Conservation (phyloP, 2,329 filamentous ascomycete species). For the Basipetospora chlamydospora region DNA sequence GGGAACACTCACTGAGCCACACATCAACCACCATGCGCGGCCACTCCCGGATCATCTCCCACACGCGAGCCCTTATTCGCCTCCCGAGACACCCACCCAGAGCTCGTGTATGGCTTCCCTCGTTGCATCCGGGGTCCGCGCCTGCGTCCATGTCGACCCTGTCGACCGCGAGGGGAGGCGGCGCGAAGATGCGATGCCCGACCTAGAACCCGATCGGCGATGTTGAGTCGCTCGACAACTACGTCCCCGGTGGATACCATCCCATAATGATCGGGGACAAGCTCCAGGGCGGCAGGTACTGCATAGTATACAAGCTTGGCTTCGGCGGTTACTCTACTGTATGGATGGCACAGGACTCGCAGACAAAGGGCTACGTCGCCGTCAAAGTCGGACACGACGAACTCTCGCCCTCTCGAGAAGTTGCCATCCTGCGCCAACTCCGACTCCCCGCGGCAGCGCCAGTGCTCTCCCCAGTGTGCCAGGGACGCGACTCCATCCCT, state of each 20-base stretch:
- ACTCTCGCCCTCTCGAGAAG: constrained; percentile 1
- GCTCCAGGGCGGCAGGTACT: constrained; percentile 19
- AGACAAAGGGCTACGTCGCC: constrained; percentile 7
- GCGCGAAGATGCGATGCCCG: constrained; percentile 14
- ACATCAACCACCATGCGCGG: background rate
- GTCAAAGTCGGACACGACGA: constrained; percentile 5
- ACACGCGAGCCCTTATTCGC: background rate
- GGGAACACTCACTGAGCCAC: no score
- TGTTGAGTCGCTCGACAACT: constrained; percentile 6
- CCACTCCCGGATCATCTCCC: background rate
- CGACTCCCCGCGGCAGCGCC: constrained; percentile 2
- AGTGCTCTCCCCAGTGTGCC: background rate
- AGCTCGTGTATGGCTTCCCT: background rate
- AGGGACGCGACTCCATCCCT: constrained; percentile 1
- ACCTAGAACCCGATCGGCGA: background rate
- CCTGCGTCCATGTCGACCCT: background rate
- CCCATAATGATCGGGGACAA: constrained; percentile 18
- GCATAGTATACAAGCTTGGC: constrained; percentile 22
- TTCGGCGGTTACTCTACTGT: constrained; percentile 24
- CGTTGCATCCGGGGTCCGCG: background rate
- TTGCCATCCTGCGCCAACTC: background rate
- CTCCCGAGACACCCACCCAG: background rate
- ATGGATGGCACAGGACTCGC: constrained; percentile 18
- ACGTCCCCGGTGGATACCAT: constrained; percentile 16
- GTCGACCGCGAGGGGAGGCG: background rate